Evolutionary conservation across 768 basidiomycete genomes (phyloP).

Genomic region (Amanita subjunquillea): DNA sequence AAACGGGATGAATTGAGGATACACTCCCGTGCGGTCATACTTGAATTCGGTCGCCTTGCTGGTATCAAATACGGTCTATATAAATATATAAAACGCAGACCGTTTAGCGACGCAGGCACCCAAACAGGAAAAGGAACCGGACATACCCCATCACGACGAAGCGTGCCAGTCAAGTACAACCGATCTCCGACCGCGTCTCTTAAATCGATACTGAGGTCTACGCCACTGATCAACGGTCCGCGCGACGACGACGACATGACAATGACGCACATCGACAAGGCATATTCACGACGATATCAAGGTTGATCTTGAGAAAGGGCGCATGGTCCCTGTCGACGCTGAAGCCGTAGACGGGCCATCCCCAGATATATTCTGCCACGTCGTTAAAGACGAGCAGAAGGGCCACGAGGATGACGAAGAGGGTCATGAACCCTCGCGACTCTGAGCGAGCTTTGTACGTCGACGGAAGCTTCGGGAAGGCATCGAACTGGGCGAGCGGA

Average conservation of each 20-base stretch:
- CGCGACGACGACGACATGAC: too few relatives aligned
- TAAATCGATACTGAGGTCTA: slow-evolving; percentile 82
- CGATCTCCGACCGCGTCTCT: slow-evolving; percentile 93
- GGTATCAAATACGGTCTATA: slow-evolving; percentile 67
- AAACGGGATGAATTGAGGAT: neutral
- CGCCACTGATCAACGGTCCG: neutral
- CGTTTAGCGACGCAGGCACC: neutral
- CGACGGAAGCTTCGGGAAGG: slow-evolving; percentile 77
- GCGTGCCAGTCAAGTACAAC: slow-evolving; percentile 65
- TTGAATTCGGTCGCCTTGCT: slow-evolving; percentile 70
- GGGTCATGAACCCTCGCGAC: slow-evolving; percentile 72
- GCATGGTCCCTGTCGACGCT: slow-evolving; percentile 60
- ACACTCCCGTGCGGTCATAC: slow-evolving; percentile 20
- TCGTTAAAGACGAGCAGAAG: slow-evolving; percentile 80
- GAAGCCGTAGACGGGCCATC: slow-evolving; percentile 87
- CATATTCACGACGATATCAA: slow-evolving; percentile 90
- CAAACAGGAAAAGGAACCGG: too few relatives aligned
- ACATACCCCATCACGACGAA: slow-evolving; percentile 75
- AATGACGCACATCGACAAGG: slow-evolving; percentile 75
- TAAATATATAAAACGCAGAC: neutral
- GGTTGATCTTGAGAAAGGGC: slow-evolving; percentile 72
- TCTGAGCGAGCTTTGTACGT: slow-evolving; percentile 75
- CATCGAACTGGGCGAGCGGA: slow-evolving; percentile 69
- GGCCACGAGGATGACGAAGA: slow-evolving; percentile 57
- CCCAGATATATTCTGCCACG: slow-evolving; percentile 85